Percentiles rank a stretch among this genome's conserved stretches.
Conservation (phyloP, 352 stramenopile species). For the Phytopythium oedochilum region DNA sequence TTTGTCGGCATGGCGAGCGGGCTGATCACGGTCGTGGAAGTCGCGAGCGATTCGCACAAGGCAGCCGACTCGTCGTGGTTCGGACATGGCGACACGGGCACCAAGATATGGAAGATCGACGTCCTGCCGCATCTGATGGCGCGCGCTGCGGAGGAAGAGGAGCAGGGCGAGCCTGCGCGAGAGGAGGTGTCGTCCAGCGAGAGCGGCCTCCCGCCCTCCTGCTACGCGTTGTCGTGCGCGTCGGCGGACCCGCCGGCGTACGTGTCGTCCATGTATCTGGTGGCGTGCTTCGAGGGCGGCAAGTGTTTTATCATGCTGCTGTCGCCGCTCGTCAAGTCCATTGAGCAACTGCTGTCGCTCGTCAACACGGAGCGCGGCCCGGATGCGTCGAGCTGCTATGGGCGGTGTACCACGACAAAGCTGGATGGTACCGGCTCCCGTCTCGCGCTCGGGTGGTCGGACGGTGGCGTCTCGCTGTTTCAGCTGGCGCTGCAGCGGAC, state of each 20-base stretch:
- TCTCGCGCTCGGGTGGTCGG: conserved; percentile 69
- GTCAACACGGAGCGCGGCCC: conserved; percentile 53
- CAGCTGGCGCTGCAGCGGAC: conserved; percentile 28
- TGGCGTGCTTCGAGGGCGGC: conserved; percentile 70
- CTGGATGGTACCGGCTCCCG: conserved; percentile 42
- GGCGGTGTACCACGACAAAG: conserved; percentile 39
- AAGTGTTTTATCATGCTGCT: conserved; percentile 82
- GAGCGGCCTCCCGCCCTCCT: conserved; percentile 20
- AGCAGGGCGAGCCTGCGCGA: conserved; percentile 6
- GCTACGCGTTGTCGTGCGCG: conserved; percentile 50
- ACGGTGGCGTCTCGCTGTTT: conserved; percentile 69
- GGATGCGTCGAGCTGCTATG: conserved; percentile 17
- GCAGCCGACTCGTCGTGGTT: conserved; percentile 27
- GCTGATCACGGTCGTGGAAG: conserved; percentile 61
- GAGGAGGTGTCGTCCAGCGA: background rate
- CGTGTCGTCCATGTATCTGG: conserved; percentile 38
- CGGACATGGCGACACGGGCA: conserved; percentile 10
- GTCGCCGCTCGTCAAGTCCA: conserved; percentile 42
- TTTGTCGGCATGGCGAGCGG: conserved; percentile 77
- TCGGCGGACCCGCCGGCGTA: conserved; percentile 23
- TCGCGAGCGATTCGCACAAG: conserved; percentile 10
- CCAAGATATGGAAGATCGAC: conserved; percentile 78
- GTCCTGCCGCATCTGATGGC: conserved; percentile 45
- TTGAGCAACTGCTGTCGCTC: conserved; percentile 72
- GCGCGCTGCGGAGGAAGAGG: background rate